Evolutionary conservation across 108 stramenopile genomes (phyloP), one percentile per base, ranked within the genome.

Genomic region (Nitzschia putrida): DNA sequence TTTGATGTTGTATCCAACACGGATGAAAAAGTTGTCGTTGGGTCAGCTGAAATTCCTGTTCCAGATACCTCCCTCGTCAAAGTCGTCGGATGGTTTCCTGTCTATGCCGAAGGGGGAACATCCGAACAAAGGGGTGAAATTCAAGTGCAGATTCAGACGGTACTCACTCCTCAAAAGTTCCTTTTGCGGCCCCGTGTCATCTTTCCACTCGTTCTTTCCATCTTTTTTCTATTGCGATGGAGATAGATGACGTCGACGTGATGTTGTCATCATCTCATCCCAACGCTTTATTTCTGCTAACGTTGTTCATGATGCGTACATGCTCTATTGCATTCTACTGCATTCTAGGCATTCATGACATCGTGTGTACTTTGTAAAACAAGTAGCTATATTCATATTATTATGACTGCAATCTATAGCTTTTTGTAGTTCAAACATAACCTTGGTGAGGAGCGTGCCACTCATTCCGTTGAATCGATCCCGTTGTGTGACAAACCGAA

Each of bases 91-190:
- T 63, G 61, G 61, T 63, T 45, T 24, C 61, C 61, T 0, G 18
- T 63, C 37, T 13, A 18, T 13, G 20, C 37, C 37, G 10, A 37
- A 14, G 40, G 40, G 20, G 23, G 44, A 0, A 49, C 47, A 18
- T 34, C 29, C 29, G 16, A 47, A 14, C 16, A 16, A 18, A 25
- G 18, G 18, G 61, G 61, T 13, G 44, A 63, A 18, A 4, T 63
- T 2, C 21, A 44, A 23, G 61, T 63, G 3, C 22, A 63, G 44
- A 63, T 63, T 47, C 43, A 63, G 20, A 63, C 38, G 9, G 22
- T 22, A 1, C 42, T 16, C 23, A 21, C 18, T 10, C 22, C 44
- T 1, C 16, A n/a, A 20, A 12, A 44, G 22, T 63, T 63, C 44
- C 40, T 63, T 22, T 24, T 63, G 23, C 61, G 61, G 24, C 16